Percentiles rank a stretch among this genome's conserved stretches.
Evolutionary conservation across 192 early-diverging fungal species (phyloP).

Genomic region (Coemansia sp.): DNA sequence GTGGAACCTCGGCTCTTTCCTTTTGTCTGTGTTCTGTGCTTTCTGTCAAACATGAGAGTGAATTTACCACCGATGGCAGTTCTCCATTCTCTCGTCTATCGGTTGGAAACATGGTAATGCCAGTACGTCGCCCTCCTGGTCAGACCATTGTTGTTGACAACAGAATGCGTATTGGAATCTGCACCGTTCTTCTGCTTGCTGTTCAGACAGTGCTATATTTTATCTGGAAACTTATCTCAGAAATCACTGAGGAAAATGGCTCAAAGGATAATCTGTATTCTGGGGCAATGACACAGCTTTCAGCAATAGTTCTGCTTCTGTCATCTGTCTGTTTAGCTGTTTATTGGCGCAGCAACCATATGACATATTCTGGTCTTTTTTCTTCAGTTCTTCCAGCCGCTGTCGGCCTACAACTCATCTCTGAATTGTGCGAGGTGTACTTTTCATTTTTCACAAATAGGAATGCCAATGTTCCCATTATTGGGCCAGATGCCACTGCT

Average conservation of each 20-base stretch:
- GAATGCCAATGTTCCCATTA: too few species aligned
- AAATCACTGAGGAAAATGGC: background rate
- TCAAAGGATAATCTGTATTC: too few species aligned
- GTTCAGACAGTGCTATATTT: constrained; percentile 15
- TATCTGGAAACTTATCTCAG: background rate
- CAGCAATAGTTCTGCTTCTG: constrained; percentile 2
- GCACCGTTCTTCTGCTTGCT: background rate
- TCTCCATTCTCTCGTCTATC: background rate
- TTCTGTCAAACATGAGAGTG: background rate
- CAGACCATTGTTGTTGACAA: constrained; percentile 23
- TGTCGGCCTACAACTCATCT: constrained; percentile 7
- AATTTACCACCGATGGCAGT: background rate
- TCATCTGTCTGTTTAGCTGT: background rate
- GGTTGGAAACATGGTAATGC: background rate
- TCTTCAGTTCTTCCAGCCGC: constrained; percentile 15
- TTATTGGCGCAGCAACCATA: background rate
- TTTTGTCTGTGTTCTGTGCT: constrained; percentile 7
- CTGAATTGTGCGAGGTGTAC: constrained; percentile 25
- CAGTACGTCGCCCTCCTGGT: constrained; percentile 24
- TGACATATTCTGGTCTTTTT: constrained; percentile 14
- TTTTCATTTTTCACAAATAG: background rate
- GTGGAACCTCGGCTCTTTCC: background rate
- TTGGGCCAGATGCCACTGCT: too few species aligned
- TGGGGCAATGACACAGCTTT: background rate
- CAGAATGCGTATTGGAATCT: constrained; percentile 6